phyloP scores from a whole-genome alignment of 495 filamentous ascomycete genomes.

The Xylaria palmicola region DNA sequence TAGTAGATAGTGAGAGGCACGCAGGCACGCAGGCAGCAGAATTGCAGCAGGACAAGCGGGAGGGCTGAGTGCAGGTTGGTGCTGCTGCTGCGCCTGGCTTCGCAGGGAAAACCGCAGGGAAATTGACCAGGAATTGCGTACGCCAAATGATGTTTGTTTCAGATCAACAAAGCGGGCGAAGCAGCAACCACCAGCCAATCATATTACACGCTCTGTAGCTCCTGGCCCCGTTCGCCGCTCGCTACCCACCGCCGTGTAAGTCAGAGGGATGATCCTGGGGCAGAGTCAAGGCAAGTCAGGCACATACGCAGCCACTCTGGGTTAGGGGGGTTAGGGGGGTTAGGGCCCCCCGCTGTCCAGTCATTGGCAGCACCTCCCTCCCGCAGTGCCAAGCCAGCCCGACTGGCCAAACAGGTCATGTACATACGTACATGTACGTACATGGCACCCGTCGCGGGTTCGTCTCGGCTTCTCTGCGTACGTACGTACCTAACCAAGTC shows the following conservation, averaged over 20 bases:
- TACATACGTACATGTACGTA: no score
- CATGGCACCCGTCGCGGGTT: no score
- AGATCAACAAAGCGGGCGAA: constrained; percentile 22
- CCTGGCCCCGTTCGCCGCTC: background rate
- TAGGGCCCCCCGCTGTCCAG: background rate
- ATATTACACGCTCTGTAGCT: background rate
- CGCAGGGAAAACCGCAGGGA: background rate
- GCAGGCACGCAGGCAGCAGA: background rate
- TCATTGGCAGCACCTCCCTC: background rate
- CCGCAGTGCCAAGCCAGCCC: constrained; percentile 1
- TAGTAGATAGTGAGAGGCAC: background rate
- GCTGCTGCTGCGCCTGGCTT: background rate
- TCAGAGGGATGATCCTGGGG: no score
- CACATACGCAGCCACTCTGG: no score
- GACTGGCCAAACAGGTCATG: no score
- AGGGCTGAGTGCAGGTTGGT: background rate
- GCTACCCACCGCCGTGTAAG: no score
- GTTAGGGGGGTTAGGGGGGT: no score
- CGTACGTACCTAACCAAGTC: no score
- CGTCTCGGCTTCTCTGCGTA: no score
- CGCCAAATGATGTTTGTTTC: constrained; percentile 12
- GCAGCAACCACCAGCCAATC: constrained; percentile 9
- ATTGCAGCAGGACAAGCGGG: background rate
- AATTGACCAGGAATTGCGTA: background rate
- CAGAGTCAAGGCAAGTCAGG: no score